Conservation (phyloP, 106 monocot species). For the Dendrobium officinale region DNA sequence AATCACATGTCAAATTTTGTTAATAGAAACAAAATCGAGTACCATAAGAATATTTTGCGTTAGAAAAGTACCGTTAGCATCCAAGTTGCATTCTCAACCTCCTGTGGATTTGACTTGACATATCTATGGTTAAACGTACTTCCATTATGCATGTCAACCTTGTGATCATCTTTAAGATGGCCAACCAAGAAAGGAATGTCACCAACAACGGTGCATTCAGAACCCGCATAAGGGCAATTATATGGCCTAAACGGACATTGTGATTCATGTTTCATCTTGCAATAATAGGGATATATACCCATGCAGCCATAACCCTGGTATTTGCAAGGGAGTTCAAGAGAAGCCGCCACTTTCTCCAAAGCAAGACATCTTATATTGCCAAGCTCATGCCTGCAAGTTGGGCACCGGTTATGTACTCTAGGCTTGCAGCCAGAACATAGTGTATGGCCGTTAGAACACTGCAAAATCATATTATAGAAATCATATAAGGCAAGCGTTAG, state of each 20-base stretch:
- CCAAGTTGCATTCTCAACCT: constrained; percentile 26
- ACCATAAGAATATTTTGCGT: not conserved
- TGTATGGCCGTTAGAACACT: constrained; percentile 24
- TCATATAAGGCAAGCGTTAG: not conserved
- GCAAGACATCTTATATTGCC: constrained; percentile 26
- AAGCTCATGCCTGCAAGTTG: constrained; percentile 22
- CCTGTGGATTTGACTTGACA: constrained; percentile 25
- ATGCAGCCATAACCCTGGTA: constrained; percentile 14
- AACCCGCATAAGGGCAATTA: constrained; percentile 21
- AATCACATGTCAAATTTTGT: not conserved
- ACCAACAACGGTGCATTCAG: constrained; percentile 21
- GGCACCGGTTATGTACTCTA: constrained; percentile 20
- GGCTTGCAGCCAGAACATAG: constrained; percentile 24
- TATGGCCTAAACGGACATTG: constrained; percentile 16
- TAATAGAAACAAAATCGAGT: not conserved
- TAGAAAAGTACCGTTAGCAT: constrained; percentile 17
- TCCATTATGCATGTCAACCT: constrained; percentile 24
- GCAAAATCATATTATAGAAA: constrained; percentile 3
- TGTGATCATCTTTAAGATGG: constrained; percentile 23
- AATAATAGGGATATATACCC: constrained; percentile 22
- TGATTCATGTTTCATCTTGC: constrained; percentile 21
- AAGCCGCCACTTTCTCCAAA: constrained; percentile 20
- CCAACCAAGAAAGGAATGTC: constrained; percentile 20
- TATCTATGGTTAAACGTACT: constrained; percentile 24
- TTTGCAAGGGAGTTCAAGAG: constrained; percentile 22